Percentiles rank a stretch among this genome's conserved stretches.
These are phyloP conservation scores for Suhomyces panamericanus DNA, from an alignment of 1,139 yeast genomes.

Conservation along the genomic window DNA sequence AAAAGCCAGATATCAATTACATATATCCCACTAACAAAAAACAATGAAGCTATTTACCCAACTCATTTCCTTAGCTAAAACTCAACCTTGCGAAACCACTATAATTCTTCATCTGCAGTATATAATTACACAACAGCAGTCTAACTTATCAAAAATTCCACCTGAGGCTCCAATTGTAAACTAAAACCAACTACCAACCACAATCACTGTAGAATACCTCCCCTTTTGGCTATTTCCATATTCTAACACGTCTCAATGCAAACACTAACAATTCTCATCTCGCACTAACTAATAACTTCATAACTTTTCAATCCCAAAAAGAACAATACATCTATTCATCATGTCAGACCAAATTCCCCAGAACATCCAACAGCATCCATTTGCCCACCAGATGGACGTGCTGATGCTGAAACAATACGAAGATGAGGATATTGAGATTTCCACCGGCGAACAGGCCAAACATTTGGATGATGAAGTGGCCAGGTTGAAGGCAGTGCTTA, in stretches of 20 bases:
- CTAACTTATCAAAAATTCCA: too few relatives aligned
- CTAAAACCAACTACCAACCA: too few relatives aligned
- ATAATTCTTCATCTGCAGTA: too few relatives aligned
- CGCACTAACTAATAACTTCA: neutral
- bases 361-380: conserved; percentile 17
- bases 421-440: conserved; percentile 10
- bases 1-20: too few relatives aligned
- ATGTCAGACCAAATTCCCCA: conserved; percentile 15
- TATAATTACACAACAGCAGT: too few relatives aligned
- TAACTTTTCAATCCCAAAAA: neutral
- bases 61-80: too few relatives aligned
- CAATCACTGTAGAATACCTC: too few relatives aligned
- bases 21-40: neutral
- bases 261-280: neutral
- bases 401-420: conserved; percentile 6
- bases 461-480: conserved; percentile 21
- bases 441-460: conserved; percentile 10
- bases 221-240: too few relatives aligned
- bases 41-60: neutral
- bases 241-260: neutral
- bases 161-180: too few relatives aligned
- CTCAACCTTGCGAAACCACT: too few relatives aligned
- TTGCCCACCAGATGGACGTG: conserved; percentile 6
- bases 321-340: conserved; percentile 3
- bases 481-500: conserved; percentile 18